Conservation (phyloP, 768 basidiomycete species). For the Fomitopsis pulvina region DNA sequence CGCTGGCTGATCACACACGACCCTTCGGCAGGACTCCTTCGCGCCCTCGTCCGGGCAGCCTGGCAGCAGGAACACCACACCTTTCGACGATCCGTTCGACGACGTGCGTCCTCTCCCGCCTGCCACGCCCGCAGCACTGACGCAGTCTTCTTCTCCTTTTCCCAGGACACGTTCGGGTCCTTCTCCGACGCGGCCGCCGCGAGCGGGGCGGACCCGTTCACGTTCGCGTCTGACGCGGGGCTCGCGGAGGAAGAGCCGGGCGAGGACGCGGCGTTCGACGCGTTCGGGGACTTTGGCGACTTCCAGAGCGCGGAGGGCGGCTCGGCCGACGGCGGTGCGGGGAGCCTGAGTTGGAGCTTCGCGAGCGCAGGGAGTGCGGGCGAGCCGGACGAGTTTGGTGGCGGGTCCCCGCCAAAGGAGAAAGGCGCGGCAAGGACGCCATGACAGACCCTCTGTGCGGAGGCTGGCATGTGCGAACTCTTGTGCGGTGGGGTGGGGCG, state of each 20-base stretch:
- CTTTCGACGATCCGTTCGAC: conserved; percentile 26
- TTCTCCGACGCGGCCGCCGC: conserved; percentile 62
- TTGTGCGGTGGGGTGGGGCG: background rate
- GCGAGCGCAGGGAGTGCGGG: conserved; percentile 23
- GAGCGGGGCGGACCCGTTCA: conserved; percentile 48
- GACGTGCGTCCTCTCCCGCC: conserved; percentile 35
- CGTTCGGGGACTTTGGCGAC: conserved; percentile 64
- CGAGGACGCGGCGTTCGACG: conserved; percentile 61
- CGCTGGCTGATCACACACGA: background rate
- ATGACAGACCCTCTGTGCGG: background rate
- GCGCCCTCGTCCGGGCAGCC: conserved; percentile 10
- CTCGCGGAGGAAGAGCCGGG: conserved; percentile 44
- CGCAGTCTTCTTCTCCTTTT: background rate
- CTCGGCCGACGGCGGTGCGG: conserved; percentile 16
- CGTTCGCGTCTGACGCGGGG: conserved; percentile 33
- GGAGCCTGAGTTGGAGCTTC: conserved; percentile 26
- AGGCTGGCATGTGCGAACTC: no score
- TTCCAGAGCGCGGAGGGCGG: conserved; percentile 54
- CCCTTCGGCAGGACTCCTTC: conserved; percentile 25
- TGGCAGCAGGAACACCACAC: conserved; percentile 7
- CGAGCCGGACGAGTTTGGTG: conserved; percentile 17
- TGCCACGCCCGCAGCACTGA: background rate
- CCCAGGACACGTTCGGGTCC: conserved; percentile 43
- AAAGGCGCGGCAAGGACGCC: conserved; percentile 22
- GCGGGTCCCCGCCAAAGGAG: conserved; percentile 9